These are phyloP conservation scores for Dothideomycetes sp. DNA, from an alignment of 2,329 filamentous ascomycete genomes.

Conservation along the genomic window DNA sequence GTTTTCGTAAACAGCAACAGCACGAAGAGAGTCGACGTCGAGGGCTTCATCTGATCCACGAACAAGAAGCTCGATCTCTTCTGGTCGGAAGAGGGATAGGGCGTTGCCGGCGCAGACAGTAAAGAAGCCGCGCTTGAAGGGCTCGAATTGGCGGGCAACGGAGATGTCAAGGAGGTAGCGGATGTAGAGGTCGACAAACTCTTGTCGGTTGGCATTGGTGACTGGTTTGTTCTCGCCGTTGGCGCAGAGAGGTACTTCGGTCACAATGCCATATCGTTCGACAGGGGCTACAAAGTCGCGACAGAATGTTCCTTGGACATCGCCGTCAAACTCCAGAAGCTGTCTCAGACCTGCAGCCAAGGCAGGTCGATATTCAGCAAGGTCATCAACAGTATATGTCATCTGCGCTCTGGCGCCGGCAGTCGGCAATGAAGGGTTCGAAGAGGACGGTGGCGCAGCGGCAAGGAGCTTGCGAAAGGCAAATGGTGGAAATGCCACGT, in stretches of 20 bases:
- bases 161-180: conserved; percentile 68
- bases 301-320: conserved; percentile 70
- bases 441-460: conserved; percentile 54
- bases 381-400: conserved; percentile 67
- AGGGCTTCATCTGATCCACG: conserved; percentile 75
- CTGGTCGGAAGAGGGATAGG: conserved; percentile 73
- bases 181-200: conserved; percentile 80
- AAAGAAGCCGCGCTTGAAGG: conserved; percentile 89
- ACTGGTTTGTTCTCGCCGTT: conserved; percentile 65
- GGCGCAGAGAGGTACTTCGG: conserved; percentile 59
- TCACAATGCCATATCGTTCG: conserved; percentile 62
- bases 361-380: conserved; percentile 68
- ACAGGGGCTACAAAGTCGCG: conserved; percentile 70
- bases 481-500: conserved; percentile 79
- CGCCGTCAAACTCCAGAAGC: conserved; percentile 71
- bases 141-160: conserved; percentile 75
- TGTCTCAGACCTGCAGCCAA: conserved; percentile 66
- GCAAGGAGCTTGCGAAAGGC: conserved; percentile 79
- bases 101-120: conserved; percentile 85
- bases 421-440: conserved; percentile 25
- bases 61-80: conserved; percentile 83
- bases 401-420: conserved; percentile 34
- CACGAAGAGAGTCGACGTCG: conserved; percentile 64
- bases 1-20: conserved; percentile 71
- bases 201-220: conserved; percentile 71